Percentiles rank a stretch among this genome's conserved stretches.
phyloP scores from a whole-genome alignment of 352 stramenopile species.

The Globisporangium alternatum region DNA sequence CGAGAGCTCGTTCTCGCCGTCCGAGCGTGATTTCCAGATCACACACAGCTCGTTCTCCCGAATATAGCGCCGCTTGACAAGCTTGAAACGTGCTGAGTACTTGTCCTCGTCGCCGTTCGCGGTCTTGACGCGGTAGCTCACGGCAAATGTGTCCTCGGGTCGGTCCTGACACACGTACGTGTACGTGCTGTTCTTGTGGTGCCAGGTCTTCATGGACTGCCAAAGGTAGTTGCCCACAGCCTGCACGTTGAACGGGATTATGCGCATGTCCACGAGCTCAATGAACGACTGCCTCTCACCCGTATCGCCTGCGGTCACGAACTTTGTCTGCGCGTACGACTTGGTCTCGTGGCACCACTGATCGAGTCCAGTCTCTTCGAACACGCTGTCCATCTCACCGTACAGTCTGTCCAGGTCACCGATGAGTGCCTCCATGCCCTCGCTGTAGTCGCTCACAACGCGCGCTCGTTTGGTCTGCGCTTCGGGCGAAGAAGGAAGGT shows the following conservation, averaged over 20 bases:
- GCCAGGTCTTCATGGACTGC: slow-evolving; percentile 17
- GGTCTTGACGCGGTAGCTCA: slow-evolving; percentile 14
- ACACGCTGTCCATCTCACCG: slow-evolving; percentile 9
- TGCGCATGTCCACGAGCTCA: slow-evolving; percentile 16
- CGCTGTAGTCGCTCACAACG: background rate
- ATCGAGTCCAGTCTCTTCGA: slow-evolving; percentile 7
- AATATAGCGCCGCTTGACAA: slow-evolving; percentile 19
- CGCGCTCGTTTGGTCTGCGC: background rate
- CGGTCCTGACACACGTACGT: slow-evolving; percentile 13
- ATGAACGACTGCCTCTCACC: slow-evolving; percentile 11
- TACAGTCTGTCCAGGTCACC: slow-evolving; percentile 7
- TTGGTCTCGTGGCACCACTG: slow-evolving; percentile 8
- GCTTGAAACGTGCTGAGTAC: slow-evolving; percentile 16
- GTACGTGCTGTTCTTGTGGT: slow-evolving; percentile 11
- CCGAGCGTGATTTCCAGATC: slow-evolving; percentile 17
- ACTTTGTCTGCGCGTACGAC: slow-evolving; percentile 14
- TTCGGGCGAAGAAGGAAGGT: background rate
- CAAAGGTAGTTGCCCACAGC: slow-evolving; percentile 16
- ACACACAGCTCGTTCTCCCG: slow-evolving; percentile 12
- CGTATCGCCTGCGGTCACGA: background rate
- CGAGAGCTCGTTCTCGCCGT: slow-evolving; percentile 11
- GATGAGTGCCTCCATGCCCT: slow-evolving; percentile 15
- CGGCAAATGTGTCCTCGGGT: slow-evolving; percentile 14
- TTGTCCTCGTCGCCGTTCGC: background rate
- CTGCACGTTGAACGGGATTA: slow-evolving; percentile 16